Evolutionary conservation across 1,139 yeast genomes (phyloP).

Genomic region (Wickerhamomyces sp.): DNA sequence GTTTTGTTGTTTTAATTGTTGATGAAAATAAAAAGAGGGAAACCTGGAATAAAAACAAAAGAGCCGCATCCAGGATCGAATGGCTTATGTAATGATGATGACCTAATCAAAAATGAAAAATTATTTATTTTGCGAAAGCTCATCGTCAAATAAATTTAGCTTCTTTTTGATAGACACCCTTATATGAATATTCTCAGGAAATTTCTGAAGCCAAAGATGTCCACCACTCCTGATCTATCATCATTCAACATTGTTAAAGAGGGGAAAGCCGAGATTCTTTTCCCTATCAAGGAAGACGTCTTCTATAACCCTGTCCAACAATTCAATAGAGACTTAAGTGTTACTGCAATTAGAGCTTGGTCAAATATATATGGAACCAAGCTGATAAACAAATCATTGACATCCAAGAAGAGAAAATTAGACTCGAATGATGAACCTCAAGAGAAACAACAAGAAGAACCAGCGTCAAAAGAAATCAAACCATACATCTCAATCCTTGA

Average conservation of each 20-base stretch:
- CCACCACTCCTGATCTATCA: neutral
- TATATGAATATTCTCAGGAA: neutral
- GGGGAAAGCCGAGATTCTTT: conserved; percentile 76
- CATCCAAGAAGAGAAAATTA: conserved; percentile 28
- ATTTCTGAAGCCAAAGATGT: neutral
- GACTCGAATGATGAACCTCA: conserved; percentile 20
- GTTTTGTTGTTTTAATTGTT: too few relatives aligned
- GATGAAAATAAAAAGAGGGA: too few relatives aligned
- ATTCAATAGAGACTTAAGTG: conserved; percentile 87
- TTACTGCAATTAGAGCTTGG: conserved; percentile 85
- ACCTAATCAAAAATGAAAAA: too few relatives aligned
- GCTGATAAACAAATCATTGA: conserved; percentile 14
- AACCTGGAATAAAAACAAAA: too few relatives aligned
- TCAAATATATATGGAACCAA: conserved; percentile 45
- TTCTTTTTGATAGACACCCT: neutral
- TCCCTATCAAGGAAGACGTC: conserved; percentile 73
- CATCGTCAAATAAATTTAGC: neutral
- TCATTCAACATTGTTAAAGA: conserved; percentile 53
- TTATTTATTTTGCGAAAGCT: neutral
- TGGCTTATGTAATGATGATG: too few relatives aligned
- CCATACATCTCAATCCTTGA: conserved; percentile 69
- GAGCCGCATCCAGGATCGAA: too few relatives aligned
- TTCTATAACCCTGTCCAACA: conserved; percentile 97
- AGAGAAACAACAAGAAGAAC: conserved; percentile 21
- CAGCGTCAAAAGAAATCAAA: conserved; percentile 14